A percentile compares a stretch with the other conserved stretches of the same genome.
phyloP scores from a whole-genome alignment of 208 protist genomes.

The Acanthamoeba lenticulata region DNA sequence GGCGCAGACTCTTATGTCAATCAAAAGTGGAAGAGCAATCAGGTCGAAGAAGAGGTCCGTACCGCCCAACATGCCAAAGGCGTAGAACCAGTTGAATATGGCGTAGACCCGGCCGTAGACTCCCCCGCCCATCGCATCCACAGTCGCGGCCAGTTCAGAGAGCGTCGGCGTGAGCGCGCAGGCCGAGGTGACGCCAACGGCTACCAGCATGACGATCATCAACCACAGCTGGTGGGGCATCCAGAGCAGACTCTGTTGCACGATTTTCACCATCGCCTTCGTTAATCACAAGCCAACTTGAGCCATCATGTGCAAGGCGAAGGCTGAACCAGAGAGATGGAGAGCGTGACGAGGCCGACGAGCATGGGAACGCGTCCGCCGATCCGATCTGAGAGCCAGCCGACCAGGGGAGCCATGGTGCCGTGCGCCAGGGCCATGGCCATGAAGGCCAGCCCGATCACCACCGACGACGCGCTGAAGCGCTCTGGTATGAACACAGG shows the following conservation, averaged over 20 bases:
- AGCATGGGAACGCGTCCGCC: background rate
- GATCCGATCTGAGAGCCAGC: background rate
- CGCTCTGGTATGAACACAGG: background rate
- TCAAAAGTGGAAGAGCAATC: background rate
- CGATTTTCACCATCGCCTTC: background rate
- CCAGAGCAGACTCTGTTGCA: background rate
- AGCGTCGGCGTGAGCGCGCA: background rate
- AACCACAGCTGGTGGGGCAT: background rate
- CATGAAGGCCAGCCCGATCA: background rate
- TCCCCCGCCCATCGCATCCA: background rate
- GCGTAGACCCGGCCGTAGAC: background rate
- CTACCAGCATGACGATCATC: background rate
- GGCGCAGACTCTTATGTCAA: no score
- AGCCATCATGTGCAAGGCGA: background rate
- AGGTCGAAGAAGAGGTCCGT: background rate
- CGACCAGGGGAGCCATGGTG: background rate
- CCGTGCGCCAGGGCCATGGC: background rate
- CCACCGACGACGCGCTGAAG: background rate
- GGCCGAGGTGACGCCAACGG: background rate
- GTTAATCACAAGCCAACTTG: background rate
- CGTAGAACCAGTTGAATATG: slow-evolving; percentile 9
- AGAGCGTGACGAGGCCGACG: background rate
- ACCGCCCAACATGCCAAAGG: background rate
- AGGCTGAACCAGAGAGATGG: background rate
- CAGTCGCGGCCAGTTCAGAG: background rate